Evolutionary conservation across 805 yeast species (phyloP).

Genomic region (Hanseniaspora singularis): DNA sequence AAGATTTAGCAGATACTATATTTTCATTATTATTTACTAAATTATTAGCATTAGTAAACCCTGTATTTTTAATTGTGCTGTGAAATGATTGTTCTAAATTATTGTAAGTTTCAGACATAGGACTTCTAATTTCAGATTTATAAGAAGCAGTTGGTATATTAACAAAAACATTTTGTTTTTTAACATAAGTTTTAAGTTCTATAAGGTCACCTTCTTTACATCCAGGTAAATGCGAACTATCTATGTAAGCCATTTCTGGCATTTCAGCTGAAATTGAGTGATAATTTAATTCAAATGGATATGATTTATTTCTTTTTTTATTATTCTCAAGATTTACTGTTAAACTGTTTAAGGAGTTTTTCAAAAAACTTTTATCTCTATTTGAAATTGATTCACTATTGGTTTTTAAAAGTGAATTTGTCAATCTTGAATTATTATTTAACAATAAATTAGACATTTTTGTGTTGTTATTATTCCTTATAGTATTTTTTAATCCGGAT

Average conservation of each 20-base stretch:
- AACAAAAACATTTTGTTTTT: not conserved
- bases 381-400: no score
- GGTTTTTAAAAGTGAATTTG: no score
- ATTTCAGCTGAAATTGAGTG: slow-evolving; percentile 49
- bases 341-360: no score
- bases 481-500: slow-evolving; percentile 9
- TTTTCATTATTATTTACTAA: slow-evolving; percentile 10
- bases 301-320: slow-evolving; percentile 15
- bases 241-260: slow-evolving; percentile 53
- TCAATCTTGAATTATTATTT: not conserved
- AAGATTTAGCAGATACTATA: not conserved
- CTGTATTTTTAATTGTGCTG: not conserved
- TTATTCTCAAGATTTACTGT: slow-evolving; percentile 3
- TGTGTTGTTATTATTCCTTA: not conserved
- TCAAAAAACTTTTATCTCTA: not conserved
- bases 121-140: no score
- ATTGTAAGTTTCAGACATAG: not conserved
- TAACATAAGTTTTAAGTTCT: slow-evolving; percentile 43
- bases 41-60: not conserved
- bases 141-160: not conserved
- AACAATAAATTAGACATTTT: not conserved
- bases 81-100: not conserved
- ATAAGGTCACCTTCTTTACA: slow-evolving; percentile 66
- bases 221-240: slow-evolving; percentile 47
- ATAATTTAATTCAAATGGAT: slow-evolving; percentile 28